Base-by-base conservation (phyloP, 2,329 filamentous ascomycete species). In the Colletotrichum lindemuthianum region DNA sequence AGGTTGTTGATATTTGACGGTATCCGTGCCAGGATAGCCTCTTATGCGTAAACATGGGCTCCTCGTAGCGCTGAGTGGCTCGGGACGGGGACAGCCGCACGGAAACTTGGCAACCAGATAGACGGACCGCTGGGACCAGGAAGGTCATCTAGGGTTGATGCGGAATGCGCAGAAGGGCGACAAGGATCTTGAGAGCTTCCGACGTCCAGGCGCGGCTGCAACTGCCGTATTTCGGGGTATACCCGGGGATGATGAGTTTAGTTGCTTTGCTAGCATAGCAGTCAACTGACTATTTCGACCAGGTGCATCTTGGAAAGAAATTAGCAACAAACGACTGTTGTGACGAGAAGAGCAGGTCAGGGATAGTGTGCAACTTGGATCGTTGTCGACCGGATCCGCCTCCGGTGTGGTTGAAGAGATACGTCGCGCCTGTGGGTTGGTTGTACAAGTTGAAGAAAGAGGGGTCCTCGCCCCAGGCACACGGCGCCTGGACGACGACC, bases 361-460 rank as follows among this genome's bases (percentile, higher is more conserved):
- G 24, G 12, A 52, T 24, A 33, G 45, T 15, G 34, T 43, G 45
- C 47, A 13, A 15, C 47, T 13, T 13, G 24, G 24, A 43, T 60
- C 33, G 55, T 50, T 24, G 41, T 63, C 36, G 15, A 48, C 47
- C 37, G 52, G 40, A 63, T 49, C 12, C 61, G 40, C 45, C 16
- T 16, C 45, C 43, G 24, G 45, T 45, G 32, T 33, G 15, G 8
- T 40, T 32, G 45, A 61, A 45, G 51, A 56, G 56, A 41, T 41
- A 37, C 32, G 33, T 39, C 12, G 33, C 39, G 24, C 24, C 24
- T 13, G 34, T 49, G 34, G 8, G 33, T 52, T 41, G 24, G 40
- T n/a, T 13, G 34, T 41, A 53, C 55, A 49, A 16, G 33, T 50
- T 64, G 56, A 54, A 64, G 56, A 60, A 64, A 40, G 57, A 50